Evolutionary conservation across 2,329 filamentous ascomycete genomes (phyloP), one percentile per base, ranked within the genome.

Genomic region (Pseudocercospora eumusae): DNA sequence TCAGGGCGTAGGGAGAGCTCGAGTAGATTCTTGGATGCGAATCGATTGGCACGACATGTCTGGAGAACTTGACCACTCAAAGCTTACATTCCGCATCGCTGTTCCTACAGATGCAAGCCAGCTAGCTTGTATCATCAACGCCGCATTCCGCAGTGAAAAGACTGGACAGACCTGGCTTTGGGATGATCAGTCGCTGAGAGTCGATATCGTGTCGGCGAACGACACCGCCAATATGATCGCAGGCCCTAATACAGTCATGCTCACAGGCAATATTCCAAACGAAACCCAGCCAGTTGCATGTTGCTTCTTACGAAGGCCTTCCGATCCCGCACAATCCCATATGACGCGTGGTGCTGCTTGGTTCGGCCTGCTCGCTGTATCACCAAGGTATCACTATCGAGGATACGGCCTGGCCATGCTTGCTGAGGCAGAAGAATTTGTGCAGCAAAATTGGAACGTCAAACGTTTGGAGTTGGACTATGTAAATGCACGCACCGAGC

Each of bases 121-220:
- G 25, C 25, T 64, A 3, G 36, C 62, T 10, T 44, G 13, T 11
- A 50, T 64, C 8, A 60, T 64, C 50, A 64, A 64, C 27, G 52
- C 52, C 6, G 62, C 49, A 42, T 62, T 64, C 45, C 62, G 62
- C 9, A 64, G 49, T 44, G 62, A 64, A 20, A 42, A 21, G 18
- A 54, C 62, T 13, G 62, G 62, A 15, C 56, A 64, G 42, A 64
- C 62, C 3, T 62, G 62, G 62, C 23, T 64, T 4, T 62, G 27
- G 44, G 56, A 57, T 25, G 59, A 62, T 11, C 59, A 64, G 52
- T 56, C 61, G 1, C 52, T 42, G 20, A 44, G 62, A 3, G 23
- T 62, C 33, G 62, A 64, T 31, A 64, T 64, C 21, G 50, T 62
- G 4, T 53, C 62, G 4, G 13, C n/a, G 4, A n/a, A 45, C 33